Evolutionary conservation across 192 early-diverging fungal species (phyloP).

Genomic region (Podochytrium sp.): DNA sequence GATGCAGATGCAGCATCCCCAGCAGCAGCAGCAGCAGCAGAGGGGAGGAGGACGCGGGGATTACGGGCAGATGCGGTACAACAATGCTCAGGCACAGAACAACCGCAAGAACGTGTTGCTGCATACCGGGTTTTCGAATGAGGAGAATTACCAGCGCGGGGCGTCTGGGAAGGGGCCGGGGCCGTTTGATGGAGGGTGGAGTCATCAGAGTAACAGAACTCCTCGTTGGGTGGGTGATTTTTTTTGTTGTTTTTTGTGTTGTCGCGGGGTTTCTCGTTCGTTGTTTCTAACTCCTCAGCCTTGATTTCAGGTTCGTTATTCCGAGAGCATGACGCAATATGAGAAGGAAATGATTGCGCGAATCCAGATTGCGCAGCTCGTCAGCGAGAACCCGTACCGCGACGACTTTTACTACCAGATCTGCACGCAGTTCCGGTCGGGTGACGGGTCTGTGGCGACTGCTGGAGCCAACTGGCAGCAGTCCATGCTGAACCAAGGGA

Average conservation of each 20-base stretch:
- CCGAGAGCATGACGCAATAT: conserved; percentile 87
- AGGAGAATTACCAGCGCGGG: conserved; percentile 25
- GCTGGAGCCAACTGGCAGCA: conserved; percentile 52
- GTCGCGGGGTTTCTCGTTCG: too few species aligned
- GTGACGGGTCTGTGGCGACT: not conserved
- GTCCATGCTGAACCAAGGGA: conserved; percentile 39
- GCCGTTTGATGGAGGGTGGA: conserved; percentile 34
- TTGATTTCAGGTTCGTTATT: conserved; percentile 69
- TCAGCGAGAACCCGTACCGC: conserved; percentile 86
- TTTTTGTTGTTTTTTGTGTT: too few species aligned
- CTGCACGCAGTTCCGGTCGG: conserved; percentile 55
- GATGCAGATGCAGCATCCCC: conserved; percentile 29
- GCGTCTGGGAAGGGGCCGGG: conserved; percentile 28
- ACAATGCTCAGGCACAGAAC: conserved; percentile 9
- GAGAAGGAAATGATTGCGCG: conserved; percentile 95
- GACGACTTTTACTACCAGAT: conserved; percentile 98
- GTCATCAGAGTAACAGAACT: conserved; percentile 18
- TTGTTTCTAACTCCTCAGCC: not conserved
- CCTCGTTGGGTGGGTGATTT: conserved; percentile 27
- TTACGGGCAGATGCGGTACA: conserved; percentile 37
- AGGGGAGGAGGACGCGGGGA: conserved; percentile 20
- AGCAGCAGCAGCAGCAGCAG: conserved; percentile 17
- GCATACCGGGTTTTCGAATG: conserved; percentile 24
- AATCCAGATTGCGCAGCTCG: conserved; percentile 94
- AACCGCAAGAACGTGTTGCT: conserved; percentile 27